A percentile compares a stretch with the other conserved stretches of the same genome.
Conservation (phyloP, 192 early-diverging fungal genomes). For the Kickxella alabastrina region DNA sequence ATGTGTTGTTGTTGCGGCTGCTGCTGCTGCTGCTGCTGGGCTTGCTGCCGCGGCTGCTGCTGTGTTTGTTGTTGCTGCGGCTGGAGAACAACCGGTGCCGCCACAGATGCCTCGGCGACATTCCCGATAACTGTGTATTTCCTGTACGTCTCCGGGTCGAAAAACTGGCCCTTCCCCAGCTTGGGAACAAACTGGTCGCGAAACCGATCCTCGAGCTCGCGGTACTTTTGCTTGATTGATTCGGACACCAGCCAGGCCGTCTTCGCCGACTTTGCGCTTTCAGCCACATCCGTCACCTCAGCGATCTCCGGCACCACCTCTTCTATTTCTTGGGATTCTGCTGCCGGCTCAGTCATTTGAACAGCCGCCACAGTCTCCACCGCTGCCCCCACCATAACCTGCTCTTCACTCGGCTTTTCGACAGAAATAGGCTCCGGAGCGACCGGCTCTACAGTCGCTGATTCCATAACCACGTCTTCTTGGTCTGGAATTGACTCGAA, state of each 20-base stretch:
- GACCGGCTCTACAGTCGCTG: too few relatives aligned
- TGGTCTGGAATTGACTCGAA: conserved; percentile 31
- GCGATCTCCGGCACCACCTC: not conserved
- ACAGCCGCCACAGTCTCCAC: too few relatives aligned
- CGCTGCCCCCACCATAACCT: not conserved
- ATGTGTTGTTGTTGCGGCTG: too few relatives aligned
- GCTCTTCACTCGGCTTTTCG: not conserved
- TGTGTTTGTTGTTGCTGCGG: too few relatives aligned
- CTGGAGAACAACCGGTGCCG: too few relatives aligned
- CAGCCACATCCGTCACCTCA: not conserved
- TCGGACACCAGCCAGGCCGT: not conserved
- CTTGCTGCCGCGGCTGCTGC: too few relatives aligned
- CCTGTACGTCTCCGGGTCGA: conserved; percentile 26
- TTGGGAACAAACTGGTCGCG: conserved; percentile 12
- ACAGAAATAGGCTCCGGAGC: not conserved
- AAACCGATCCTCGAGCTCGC: conserved; percentile 17
- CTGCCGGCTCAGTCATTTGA: not conserved
- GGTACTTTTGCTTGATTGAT: conserved; percentile 7
- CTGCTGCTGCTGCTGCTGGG: too few relatives aligned
- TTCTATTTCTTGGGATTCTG: not conserved
- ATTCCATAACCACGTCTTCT: not conserved
- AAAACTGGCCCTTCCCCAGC: conserved; percentile 17
- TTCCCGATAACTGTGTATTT: conserved; percentile 18
- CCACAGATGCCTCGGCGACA: not conserved
- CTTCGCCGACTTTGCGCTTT: not conserved